phyloP scores from a whole-genome alignment of 1,284 basidiomycete genomes.

The Sporisorium exsertum region DNA sequence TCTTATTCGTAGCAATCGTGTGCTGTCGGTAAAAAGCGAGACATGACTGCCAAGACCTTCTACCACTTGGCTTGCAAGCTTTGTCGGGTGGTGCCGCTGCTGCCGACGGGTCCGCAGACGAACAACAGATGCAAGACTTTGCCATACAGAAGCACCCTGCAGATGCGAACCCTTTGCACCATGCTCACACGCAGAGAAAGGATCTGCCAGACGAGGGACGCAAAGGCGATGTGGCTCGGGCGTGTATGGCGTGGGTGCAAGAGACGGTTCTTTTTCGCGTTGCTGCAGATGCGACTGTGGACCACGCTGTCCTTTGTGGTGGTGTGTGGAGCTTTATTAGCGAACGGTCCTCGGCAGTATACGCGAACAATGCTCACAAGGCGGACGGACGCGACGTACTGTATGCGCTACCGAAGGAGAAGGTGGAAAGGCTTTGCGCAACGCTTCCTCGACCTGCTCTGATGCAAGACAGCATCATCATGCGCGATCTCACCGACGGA shows the following conservation, averaged over 20 bases:
- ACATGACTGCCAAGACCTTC: background rate
- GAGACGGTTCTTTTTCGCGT: background rate
- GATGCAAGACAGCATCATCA: constrained; percentile 2
- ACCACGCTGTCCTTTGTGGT: too few relatives aligned
- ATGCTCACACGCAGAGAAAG: background rate
- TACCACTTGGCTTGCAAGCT: background rate
- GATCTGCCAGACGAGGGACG: background rate
- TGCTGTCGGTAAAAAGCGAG: too few relatives aligned
- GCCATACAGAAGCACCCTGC: constrained; percentile 1
- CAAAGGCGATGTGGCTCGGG: background rate
- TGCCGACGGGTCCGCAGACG: background rate
- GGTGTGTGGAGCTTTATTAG: background rate
- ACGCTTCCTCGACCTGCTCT: background rate
- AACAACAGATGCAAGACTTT: background rate
- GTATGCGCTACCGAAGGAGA: too few relatives aligned
- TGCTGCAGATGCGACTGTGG: too few relatives aligned
- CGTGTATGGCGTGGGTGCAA: background rate
- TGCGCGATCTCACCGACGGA: constrained; percentile 4
- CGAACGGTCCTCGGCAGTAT: background rate
- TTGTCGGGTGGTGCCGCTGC: background rate
- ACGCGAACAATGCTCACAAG: background rate
- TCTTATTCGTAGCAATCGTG: background rate
- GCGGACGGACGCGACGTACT: background rate
- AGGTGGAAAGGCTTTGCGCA: background rate
- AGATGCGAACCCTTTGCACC: background rate